A percentile compares a stretch with the other conserved stretches of the same genome.
Evolutionary conservation across 1,139 yeast species (phyloP).

Genomic region (Hanseniaspora uvarum): DNA sequence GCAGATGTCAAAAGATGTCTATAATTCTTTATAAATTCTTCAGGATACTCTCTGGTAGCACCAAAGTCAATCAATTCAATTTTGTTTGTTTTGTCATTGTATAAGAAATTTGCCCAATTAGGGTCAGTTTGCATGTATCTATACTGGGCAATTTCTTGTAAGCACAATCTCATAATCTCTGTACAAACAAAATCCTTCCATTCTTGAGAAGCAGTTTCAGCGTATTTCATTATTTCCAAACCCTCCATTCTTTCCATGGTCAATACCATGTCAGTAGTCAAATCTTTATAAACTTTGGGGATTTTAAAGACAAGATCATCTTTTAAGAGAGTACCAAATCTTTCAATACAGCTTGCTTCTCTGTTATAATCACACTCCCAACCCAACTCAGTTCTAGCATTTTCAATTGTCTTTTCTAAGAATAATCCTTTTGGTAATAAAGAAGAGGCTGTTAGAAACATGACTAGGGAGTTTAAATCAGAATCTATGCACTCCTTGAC

Average conservation of each 20-base stretch:
- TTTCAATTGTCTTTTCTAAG: constrained; percentile 82
- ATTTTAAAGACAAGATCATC: constrained; percentile 66
- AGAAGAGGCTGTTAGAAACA: constrained; percentile 76
- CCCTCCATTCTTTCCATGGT: constrained; percentile 90
- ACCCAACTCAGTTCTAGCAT: constrained; percentile 82
- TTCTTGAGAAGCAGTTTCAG: constrained; percentile 51
- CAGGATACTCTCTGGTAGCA: constrained; percentile 73
- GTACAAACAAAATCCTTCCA: constrained; percentile 74
- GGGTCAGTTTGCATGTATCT: constrained; percentile 98
- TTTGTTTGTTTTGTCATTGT: constrained; percentile 52
- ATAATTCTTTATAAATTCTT: constrained; percentile 59
- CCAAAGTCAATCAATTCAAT: constrained; percentile 90
- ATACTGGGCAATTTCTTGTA: constrained; percentile 73
- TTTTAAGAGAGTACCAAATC: constrained; percentile 50
- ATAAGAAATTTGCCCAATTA: constrained; percentile 95
- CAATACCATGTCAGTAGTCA: constrained; percentile 72
- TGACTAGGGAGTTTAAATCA: constrained; percentile 72
- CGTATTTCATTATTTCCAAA: constrained; percentile 65
- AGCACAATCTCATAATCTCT: constrained; percentile 74
- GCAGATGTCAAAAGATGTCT: constrained; percentile 69
- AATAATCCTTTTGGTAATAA: constrained; percentile 85
- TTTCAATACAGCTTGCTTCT: constrained; percentile 70
- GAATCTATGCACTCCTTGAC: constrained; percentile 88
- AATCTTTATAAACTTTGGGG: constrained; percentile 68
- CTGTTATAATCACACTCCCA: constrained; percentile 97